Base-by-base conservation (phyloP, 2,329 filamentous ascomycete species). In the Sporothrix globosa region DNA sequence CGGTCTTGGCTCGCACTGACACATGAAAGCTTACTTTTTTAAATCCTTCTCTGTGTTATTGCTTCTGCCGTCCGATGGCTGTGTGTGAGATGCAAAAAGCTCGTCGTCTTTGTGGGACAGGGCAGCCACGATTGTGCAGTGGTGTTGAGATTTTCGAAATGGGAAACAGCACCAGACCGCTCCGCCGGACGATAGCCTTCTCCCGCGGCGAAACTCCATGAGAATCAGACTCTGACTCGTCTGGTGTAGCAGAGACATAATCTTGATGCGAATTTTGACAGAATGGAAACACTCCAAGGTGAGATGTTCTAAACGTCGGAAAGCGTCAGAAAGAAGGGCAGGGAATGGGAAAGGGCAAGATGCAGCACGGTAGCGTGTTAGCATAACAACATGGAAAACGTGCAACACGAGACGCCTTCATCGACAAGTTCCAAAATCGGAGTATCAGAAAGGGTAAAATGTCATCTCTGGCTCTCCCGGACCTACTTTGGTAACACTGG, bases 21-120 rank as follows among this genome's bases (percentile, higher is more conserved):
- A 41, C 7, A 63, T 34, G 41, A 54, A 63, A 69, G 67, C 67
- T 69, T 69, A 61, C 11, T 58, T 52, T 41, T 52, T 19, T 50
- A 41, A 52, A 69, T 24, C 30, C 65, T 67, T 67, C 14, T 54
- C 4, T 13, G 46, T 61, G 11, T 41, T 53, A 53, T 24, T 54
- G 46, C 34, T 67, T 11, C 30, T 48, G 19, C 30, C 30, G 46
- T 27, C 48, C 27, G 30, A 46, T 7, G 58, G 48, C 9, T 11
- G 48, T 24, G 30, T 5, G 41, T 10, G 46, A 14, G n/a, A 19
- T 17, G 63, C n/a, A 13, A 10, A 17, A 9, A 11, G 24, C 27
- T 30, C 46, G 10, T 13, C n/a, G 17, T 14, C 41, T 7, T 24
- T 13, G 44, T 34, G 65, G 19, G n/a, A 56, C 30, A 50, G 63